These are phyloP conservation scores for Crithidia fasciculata DNA, from an alignment of 208 protist species.

Conservation along the genomic window DNA sequence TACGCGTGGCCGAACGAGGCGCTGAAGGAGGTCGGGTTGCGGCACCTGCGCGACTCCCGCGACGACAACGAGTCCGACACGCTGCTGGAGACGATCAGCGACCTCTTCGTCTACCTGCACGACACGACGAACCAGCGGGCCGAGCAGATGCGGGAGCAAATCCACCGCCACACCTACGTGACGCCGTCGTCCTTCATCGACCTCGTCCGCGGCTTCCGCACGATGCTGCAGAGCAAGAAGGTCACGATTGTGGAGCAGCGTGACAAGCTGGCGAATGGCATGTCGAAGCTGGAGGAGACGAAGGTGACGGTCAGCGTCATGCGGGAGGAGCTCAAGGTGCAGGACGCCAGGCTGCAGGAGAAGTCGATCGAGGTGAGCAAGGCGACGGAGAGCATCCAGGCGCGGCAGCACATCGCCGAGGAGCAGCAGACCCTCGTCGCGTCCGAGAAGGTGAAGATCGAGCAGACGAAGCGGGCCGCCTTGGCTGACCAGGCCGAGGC, in stretches of 20 bases:
- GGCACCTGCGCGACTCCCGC: conserved; percentile 83
- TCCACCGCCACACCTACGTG: conserved; percentile 97
- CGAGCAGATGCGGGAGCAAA: conserved; percentile 92
- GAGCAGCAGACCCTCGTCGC: conserved; percentile 96
- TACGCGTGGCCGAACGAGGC: conserved; percentile 97
- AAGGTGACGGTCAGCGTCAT: conserved; percentile 91
- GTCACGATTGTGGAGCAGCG: conserved; percentile 95
- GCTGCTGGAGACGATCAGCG: conserved; percentile 76
- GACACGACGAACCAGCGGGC: conserved; percentile 86
- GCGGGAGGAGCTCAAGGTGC: conserved; percentile 91
- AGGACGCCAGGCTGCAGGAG: conserved; percentile 85
- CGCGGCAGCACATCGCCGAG: conserved; percentile 95
- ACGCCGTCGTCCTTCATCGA: conserved; percentile 98
- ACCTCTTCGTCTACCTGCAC: conserved; percentile 96
- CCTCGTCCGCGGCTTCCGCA: conserved; percentile 95
- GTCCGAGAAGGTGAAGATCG: conserved; percentile 95
- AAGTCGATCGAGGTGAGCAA: conserved; percentile 89
- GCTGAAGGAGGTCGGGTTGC: conserved; percentile 93
- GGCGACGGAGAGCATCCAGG: conserved; percentile 94
- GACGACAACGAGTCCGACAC: conserved; percentile 89
- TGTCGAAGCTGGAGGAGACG: conserved; percentile 94
- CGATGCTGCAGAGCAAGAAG: conserved; percentile 94
- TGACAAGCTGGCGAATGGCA: conserved; percentile 96
- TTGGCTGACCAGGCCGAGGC: conserved; percentile 92
- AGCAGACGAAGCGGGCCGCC: conserved; percentile 92